Evolutionary conservation across 2,329 filamentous ascomycete species (phyloP).

Genomic region (Penicillium sp.): DNA sequence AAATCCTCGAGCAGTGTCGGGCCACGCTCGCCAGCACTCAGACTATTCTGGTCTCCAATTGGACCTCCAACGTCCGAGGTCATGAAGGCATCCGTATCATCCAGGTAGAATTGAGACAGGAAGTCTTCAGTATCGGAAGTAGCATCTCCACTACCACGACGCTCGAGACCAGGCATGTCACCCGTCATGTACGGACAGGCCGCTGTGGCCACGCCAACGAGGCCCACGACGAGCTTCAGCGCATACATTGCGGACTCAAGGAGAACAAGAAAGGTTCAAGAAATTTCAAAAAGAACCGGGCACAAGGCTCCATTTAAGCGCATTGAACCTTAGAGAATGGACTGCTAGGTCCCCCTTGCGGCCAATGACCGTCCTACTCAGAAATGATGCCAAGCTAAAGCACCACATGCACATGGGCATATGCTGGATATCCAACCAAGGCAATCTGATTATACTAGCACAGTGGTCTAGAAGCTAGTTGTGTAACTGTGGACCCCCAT

Average conservation of each 20-base stretch:
- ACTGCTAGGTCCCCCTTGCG: conserved; percentile 1
- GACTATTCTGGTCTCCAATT: conserved; percentile 60
- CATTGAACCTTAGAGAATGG: not conserved
- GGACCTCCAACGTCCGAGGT: conserved; percentile 66
- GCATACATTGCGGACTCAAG: conserved; percentile 22
- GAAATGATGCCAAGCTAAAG: not conserved
- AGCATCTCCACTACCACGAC: conserved; percentile 27
- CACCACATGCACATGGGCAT: conserved; percentile 4
- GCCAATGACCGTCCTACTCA: conserved; percentile 4
- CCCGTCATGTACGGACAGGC: conserved; percentile 42
- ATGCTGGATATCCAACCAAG: conserved; percentile 10
- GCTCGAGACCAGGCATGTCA: conserved; percentile 18
- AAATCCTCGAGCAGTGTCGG: conserved; percentile 67
- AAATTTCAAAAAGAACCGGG: not conserved
- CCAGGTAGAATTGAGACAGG: conserved; percentile 43
- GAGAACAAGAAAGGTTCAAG: not conserved
- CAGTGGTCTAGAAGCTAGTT: conserved; percentile 6
- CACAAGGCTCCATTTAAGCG: conserved; percentile 11
- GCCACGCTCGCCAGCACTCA: conserved; percentile 63
- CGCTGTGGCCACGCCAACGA: conserved; percentile 35
- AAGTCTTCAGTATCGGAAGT: conserved; percentile 36
- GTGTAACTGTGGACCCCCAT: conserved; percentile 1
- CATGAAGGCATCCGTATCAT: conserved; percentile 53
- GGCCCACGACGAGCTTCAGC: conserved; percentile 24
- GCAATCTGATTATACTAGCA: conserved; percentile 15